These are phyloP conservation scores for Rostrohypoxylon terebratum DNA, from an alignment of 495 filamentous ascomycete species.

Conservation along the genomic window DNA sequence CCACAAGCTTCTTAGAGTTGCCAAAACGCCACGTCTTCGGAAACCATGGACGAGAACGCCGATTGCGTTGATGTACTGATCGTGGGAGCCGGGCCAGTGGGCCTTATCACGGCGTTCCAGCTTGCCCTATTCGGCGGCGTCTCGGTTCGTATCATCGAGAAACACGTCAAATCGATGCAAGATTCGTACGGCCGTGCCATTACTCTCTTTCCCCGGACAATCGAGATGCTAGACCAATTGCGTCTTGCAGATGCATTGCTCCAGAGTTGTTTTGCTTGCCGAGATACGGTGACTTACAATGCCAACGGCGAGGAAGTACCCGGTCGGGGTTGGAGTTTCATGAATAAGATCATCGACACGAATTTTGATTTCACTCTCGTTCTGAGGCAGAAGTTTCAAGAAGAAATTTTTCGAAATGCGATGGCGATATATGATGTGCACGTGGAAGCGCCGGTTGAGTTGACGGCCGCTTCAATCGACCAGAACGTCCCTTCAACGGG, in stretches of 20 bases:
- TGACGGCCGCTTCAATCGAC: conserved; percentile 50
- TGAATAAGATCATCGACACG: conserved; percentile 53
- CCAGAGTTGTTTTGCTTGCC: conserved; percentile 65
- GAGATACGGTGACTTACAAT: conserved; percentile 60
- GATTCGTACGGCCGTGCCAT: conserved; percentile 59
- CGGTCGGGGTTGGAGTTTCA: conserved; percentile 50
- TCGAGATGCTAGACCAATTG: conserved; percentile 61
- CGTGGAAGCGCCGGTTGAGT: conserved; percentile 53
- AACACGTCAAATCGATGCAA: conserved; percentile 49
- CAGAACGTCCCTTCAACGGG: conserved; percentile 40
- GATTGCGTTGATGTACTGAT: conserved; percentile 65
- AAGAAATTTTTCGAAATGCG: conserved; percentile 55
- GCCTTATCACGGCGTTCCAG: conserved; percentile 73
- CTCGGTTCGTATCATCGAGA: conserved; percentile 59
- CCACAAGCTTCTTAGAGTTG: background rate
- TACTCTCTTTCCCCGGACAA: conserved; percentile 57
- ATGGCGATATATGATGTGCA: conserved; percentile 45
- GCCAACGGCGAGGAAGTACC: conserved; percentile 44
- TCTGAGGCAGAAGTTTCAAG: conserved; percentile 58
- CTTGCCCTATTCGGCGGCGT: conserved; percentile 67
- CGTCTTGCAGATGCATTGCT: conserved; percentile 50
- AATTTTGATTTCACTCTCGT: conserved; percentile 55
- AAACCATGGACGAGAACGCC: conserved; percentile 28
- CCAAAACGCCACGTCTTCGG: background rate
- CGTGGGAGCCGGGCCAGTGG: conserved; percentile 75